Evolutionary conservation across 306 rosid species (phyloP).

Genomic region (Carpinus viminea): DNA sequence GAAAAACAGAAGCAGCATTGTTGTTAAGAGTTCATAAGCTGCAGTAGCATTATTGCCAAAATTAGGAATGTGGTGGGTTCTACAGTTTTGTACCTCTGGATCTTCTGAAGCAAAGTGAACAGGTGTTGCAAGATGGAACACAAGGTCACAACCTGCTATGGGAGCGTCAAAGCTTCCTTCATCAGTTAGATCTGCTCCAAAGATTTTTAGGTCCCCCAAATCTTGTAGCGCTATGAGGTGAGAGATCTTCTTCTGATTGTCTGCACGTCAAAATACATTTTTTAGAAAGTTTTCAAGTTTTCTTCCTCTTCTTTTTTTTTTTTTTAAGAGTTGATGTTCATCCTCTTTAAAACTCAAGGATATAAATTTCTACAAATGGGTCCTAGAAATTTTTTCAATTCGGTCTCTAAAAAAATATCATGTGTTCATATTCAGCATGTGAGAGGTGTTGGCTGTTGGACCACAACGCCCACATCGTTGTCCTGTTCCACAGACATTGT

Average conservation of each 20-base stretch:
- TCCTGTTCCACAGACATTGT: too few species aligned
- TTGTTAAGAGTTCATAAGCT: not conserved
- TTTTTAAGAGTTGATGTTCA: not conserved
- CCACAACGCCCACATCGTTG: too few species aligned
- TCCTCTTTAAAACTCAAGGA: not conserved
- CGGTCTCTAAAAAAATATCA: too few species aligned
- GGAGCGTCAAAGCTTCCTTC: constrained; percentile 70
- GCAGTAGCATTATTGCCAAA: not conserved
- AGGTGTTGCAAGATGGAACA: constrained; percentile 86
- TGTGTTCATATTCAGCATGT: too few species aligned
- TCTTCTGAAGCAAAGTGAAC: constrained; percentile 77
- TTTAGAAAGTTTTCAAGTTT: not conserved
- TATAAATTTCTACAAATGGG: too few species aligned
- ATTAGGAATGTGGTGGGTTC: not conserved
- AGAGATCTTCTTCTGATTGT: constrained; percentile 49
- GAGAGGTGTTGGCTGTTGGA: too few species aligned
- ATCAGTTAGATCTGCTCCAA: constrained; percentile 62
- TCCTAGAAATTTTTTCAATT: too few species aligned
- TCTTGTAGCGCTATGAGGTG: constrained; percentile 58
- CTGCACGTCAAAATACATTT: constrained; percentile 36
- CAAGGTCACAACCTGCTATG: constrained; percentile 64
- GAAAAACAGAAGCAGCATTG: constrained; percentile 3
- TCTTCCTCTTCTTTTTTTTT: not conserved
- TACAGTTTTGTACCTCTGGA: constrained; percentile 61
- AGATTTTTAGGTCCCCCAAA: constrained; percentile 59